phyloP scores from a whole-genome alignment of 257 asterid genomes.

The Solanum tacnaense region DNA sequence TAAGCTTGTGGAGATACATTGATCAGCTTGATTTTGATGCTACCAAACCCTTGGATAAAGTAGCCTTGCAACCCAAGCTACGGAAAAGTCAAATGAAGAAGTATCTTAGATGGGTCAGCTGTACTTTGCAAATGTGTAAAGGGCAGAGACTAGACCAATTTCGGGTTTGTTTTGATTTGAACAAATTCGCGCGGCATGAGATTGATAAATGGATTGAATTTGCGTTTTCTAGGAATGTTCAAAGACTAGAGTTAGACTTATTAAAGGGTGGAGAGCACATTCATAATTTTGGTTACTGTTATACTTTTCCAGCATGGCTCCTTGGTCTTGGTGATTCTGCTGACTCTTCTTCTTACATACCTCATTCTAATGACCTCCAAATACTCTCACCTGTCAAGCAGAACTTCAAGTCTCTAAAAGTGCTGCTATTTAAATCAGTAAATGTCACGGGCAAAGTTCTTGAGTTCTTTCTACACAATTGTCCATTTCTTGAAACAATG shows the following conservation, averaged over 20 bases:
- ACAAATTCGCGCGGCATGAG: neutral
- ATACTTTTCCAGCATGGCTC: neutral
- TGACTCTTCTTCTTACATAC: neutral
- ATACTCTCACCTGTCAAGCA: neutral
- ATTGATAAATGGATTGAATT: neutral
- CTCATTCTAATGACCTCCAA: neutral
- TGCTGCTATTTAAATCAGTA: conserved; percentile 25
- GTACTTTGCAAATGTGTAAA: neutral
- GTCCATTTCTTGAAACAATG: conserved; percentile 21
- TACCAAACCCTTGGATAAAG: neutral
- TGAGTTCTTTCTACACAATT: conserved; percentile 16
- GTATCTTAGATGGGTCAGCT: neutral
- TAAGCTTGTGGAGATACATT: neutral
- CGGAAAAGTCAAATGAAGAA: neutral
- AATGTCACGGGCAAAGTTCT: conserved; percentile 33
- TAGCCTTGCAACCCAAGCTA: neutral
- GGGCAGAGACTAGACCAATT: neutral
- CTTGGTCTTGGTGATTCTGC: neutral
- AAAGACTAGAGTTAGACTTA: neutral
- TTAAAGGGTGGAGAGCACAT: neutral
- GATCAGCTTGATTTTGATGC: neutral
- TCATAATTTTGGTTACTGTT: neutral
- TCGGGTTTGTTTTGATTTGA: neutral
- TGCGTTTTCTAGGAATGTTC: neutral
- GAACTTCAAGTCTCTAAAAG: conserved; percentile 18